A percentile compares a stretch with the other conserved stretches of the same genome.
These are phyloP conservation scores for Rhizopus microsporus DNA, from an alignment of 371 early-diverging fungal species.

Conservation along the genomic window DNA sequence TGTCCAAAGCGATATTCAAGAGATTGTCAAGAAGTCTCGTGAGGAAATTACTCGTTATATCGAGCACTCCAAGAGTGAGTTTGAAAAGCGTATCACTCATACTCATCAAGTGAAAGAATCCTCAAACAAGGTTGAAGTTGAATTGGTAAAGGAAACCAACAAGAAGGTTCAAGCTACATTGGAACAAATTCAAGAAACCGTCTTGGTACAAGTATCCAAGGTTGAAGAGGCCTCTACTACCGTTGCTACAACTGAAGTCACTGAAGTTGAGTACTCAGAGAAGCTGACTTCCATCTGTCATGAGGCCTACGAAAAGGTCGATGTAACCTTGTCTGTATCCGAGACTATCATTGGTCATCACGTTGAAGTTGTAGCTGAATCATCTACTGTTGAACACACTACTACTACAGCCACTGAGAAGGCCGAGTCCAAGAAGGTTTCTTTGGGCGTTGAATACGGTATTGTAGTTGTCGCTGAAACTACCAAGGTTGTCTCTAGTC, in stretches of 20 bases:
- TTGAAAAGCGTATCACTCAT: slow-evolving; percentile 21
- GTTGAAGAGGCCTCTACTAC: slow-evolving; percentile 21
- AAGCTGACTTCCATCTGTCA: slow-evolving; percentile 18
- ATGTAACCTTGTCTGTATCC: slow-evolving; percentile 22
- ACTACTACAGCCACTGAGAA: slow-evolving; percentile 3
- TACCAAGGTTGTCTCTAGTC: slow-evolving; percentile 19
- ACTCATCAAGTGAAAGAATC: slow-evolving; percentile 9
- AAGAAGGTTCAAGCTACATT: slow-evolving; percentile 28
- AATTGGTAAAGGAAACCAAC: slow-evolving; percentile 23
- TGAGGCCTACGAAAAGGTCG: slow-evolving; percentile 16
- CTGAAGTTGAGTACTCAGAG: slow-evolving; percentile 18
- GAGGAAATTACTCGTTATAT: slow-evolving; percentile 21
- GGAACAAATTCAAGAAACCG: slow-evolving; percentile 24
- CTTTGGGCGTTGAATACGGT: slow-evolving; percentile 27
- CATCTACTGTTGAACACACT: slow-evolving; percentile 2
- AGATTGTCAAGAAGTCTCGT: slow-evolving; percentile 27
- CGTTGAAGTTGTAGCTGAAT: slow-evolving; percentile 27
- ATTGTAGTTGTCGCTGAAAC: slow-evolving; percentile 24
- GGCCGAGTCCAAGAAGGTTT: slow-evolving; percentile 4
- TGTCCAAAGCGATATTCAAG: slow-evolving; percentile 26
- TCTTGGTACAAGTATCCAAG: slow-evolving; percentile 22
- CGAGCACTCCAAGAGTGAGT: slow-evolving; percentile 13
- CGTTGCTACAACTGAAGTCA: slow-evolving; percentile 5
- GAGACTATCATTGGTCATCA: slow-evolving; percentile 29
- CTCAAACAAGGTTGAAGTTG: slow-evolving; percentile 9